phyloP scores from a whole-genome alignment of 805 yeast species.

The Zygosaccharomyces siamensis region DNA sequence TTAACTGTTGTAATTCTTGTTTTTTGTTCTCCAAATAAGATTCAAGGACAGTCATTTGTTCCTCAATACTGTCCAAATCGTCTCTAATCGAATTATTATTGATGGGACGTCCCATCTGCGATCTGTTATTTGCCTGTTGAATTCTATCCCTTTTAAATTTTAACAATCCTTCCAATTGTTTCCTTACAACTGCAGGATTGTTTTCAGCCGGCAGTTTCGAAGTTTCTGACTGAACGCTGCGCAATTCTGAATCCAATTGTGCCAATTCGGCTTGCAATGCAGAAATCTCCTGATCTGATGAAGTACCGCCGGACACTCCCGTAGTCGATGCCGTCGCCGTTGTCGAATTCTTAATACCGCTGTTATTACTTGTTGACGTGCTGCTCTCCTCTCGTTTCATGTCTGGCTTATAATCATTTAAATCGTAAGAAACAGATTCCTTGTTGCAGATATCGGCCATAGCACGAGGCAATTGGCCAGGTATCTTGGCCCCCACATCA shows the following conservation, averaged over 20 bases:
- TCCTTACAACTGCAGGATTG: conserved; percentile 34
- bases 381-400: conserved; percentile 20
- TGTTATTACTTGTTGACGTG: conserved; percentile 19
- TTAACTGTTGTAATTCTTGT: conserved; percentile 51
- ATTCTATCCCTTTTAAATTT: conserved; percentile 68
- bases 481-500: conserved; percentile 76
- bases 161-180: conserved; percentile 77
- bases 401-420: conserved; percentile 51
- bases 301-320: conserved; percentile 42
- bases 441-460: conserved; percentile 87
- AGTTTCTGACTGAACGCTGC: conserved; percentile 47
- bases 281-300: conserved; percentile 82
- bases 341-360: conserved; percentile 34
- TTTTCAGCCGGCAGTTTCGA: conserved; percentile 18
- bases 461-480: conserved; percentile 91
- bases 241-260: conserved; percentile 64
- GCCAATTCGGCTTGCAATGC: conserved; percentile 73
- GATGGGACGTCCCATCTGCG: conserved; percentile 14
- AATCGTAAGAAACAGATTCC: conserved; percentile 69
- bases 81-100: conserved; percentile 49
- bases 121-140: conserved; percentile 34
- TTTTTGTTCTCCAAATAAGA: conserved; percentile 60
- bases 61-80: conserved; percentile 66
- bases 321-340: conserved; percentile 21
- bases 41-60: conserved; percentile 70